Percentiles rank a stretch among this genome's conserved stretches.
These are phyloP conservation scores for Rhodomyrtus tomentosa DNA, from an alignment of 345 rosid genomes.

Conservation along the genomic window DNA sequence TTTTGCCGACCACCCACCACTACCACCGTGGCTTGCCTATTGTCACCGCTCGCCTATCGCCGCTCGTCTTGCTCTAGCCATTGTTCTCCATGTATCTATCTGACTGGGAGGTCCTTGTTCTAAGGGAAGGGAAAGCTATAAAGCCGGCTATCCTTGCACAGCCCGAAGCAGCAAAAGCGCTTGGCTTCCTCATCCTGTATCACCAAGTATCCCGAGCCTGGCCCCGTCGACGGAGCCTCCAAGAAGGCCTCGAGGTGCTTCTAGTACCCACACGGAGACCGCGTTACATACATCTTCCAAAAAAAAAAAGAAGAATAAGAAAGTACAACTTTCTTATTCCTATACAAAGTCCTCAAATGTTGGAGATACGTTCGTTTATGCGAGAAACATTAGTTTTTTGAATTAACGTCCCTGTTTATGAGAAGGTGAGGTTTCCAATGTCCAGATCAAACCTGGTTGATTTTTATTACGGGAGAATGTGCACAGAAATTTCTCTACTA, in stretches of 20 bases:
- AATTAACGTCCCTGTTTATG: neutral
- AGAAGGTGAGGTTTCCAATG: neutral
- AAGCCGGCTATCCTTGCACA: neutral
- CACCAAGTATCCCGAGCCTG: conserved; percentile 24
- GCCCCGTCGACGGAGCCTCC: conserved; percentile 24
- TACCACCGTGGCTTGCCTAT: too few relatives aligned
- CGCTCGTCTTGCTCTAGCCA: too few relatives aligned
- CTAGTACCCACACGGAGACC: conserved; percentile 30
- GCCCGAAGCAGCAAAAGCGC: conserved; percentile 13
- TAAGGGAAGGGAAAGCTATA: conserved; percentile 28
- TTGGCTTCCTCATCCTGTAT: conserved; percentile 35
- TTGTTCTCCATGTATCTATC: neutral
- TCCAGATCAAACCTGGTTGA: too few relatives aligned
- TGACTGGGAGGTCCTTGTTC: conserved; percentile 16
- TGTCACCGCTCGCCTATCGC: too few relatives aligned
- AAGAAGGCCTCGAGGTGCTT: conserved; percentile 6
- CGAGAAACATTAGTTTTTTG: neutral
- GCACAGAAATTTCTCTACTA: too few relatives aligned
- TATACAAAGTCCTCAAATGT: neutral
- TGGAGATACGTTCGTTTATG: neutral
- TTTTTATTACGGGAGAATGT: too few relatives aligned
- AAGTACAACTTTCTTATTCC: neutral
- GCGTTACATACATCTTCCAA: too few relatives aligned
- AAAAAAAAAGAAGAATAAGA: neutral
- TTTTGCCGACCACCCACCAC: too few relatives aligned